Evolutionary conservation across 371 early-diverging fungal species (phyloP), one percentile per base, ranked within the genome.

Genomic region (Haplosporangium sp.): DNA sequence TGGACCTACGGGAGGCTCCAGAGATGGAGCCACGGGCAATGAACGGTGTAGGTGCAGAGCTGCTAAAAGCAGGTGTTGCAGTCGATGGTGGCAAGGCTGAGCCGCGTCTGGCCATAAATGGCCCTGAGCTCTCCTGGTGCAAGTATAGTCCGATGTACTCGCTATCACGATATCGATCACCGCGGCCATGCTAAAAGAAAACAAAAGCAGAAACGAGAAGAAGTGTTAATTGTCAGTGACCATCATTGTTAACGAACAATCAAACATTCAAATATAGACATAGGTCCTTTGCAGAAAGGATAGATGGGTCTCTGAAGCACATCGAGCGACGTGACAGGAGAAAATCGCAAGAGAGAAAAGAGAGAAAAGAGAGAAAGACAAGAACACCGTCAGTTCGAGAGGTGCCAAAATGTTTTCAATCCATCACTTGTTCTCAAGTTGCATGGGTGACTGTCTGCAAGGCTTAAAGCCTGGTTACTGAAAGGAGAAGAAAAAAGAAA

Each of bases 131-230:
- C 36, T 76, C 76, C 55, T 76, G 76, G 41, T 79, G 79, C 36
- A 79, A 40, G 50, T 79, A 79, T 10, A 79, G 55, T 40, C 79
- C 79, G 36, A 79, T 58, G 12, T 72, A 72, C 18, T 79, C 79
- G 20, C 79, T 72, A 6, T 79, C 79, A 14, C 79, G 79, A 48
- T 72, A 67, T 20, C 79, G 72, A 65, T 79, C 79, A 46, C 79
- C 79, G 13, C 79, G 79, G 11, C 79, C 79, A 52, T 79, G 79
- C 79, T 79, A 72, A 0, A 47, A 40, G 16, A 21, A 58, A 58
- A 10, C 46, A 50, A 46, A 18, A 0, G 21, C 14, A 59, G 11
- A 60, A 29, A 23, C n/a, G n/a, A 38, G 9, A 36, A 64, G 20
- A 46, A 10, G 14, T 40, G 47, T 40, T 7, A 67, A 21, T 9